Evolutionary conservation across 2,329 filamentous ascomycete genomes (phyloP).

Genomic region (Paracoccidioides brasiliensis): DNA sequence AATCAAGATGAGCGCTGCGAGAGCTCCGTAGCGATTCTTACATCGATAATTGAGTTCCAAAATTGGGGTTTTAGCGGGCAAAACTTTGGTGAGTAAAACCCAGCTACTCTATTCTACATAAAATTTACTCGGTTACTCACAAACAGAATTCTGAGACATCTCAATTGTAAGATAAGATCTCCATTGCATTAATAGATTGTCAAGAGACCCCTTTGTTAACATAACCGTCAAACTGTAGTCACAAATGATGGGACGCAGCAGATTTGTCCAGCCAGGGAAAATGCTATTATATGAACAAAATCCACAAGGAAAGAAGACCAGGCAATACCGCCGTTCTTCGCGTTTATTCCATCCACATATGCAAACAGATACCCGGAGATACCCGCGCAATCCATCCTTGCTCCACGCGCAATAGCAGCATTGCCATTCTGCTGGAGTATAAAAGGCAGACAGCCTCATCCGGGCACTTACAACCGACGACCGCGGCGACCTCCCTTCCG

Average conservation of each 20-base stretch:
- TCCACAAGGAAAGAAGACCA: constrained; percentile 35
- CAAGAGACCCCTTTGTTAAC: background rate
- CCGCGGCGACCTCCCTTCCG: constrained; percentile 99
- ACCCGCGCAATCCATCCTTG: constrained; percentile 22
- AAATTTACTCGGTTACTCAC: background rate
- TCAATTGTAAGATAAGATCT: background rate
- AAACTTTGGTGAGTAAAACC: background rate
- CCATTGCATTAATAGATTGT: background rate
- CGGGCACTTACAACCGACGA: constrained; percentile 86
- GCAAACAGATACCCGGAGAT: constrained; percentile 22
- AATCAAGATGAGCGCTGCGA: too few species aligned
- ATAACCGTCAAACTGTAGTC: background rate
- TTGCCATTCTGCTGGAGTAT: background rate
- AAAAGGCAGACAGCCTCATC: constrained; percentile 8
- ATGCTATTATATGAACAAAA: constrained; percentile 2
- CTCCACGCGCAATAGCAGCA: constrained; percentile 11
- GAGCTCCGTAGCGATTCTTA: background rate
- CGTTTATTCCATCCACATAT: constrained; percentile 38
- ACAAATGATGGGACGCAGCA: background rate
- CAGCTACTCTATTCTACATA: background rate
- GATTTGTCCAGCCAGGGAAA: background rate
- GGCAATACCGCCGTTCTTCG: constrained; percentile 40
- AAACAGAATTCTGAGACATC: background rate
- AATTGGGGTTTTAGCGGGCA: background rate
- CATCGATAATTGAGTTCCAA: background rate